These are phyloP conservation scores for Ceratocystiopsis brevicomis DNA, from an alignment of 2,329 filamentous ascomycete genomes.

Conservation along the genomic window DNA sequence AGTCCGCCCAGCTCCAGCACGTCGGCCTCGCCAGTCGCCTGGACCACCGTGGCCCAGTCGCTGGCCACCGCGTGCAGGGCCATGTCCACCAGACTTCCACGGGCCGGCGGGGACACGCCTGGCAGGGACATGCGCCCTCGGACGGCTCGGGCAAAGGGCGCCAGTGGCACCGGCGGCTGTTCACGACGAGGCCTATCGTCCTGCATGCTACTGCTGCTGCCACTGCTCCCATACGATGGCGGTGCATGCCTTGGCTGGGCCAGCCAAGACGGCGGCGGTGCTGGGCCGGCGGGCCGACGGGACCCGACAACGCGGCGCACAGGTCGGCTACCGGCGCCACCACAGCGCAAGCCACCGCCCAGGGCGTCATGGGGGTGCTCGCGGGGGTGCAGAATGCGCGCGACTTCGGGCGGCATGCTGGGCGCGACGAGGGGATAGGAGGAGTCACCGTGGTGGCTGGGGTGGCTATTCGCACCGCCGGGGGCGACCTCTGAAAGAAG, in stretches of 20 bases:
- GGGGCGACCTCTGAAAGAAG: conserved; percentile 6
- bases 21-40: too few relatives aligned
- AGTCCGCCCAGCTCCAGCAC: conserved; percentile 28
- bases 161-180: not conserved
- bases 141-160: not conserved
- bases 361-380: not conserved
- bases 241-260: conserved; percentile 15
- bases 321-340: too few relatives aligned
- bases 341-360: not conserved
- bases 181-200: too few relatives aligned
- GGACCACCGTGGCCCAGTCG: conserved; percentile 28
- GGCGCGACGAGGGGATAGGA: conserved; percentile 14
- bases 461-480: not conserved
- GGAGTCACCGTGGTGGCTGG: too few relatives aligned
- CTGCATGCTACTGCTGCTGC: too few relatives aligned
- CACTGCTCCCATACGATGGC: too few relatives aligned
- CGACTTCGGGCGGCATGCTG: conserved; percentile 40
- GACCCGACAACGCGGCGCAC: conserved; percentile 10
- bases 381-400: conserved; percentile 27
- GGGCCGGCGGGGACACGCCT: conserved; percentile 23
- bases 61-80: conserved; percentile 29
- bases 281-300: conserved; percentile 36
- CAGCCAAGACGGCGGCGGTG: conserved; percentile 40
- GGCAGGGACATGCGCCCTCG: conserved; percentile 18
- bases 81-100: conserved; percentile 31